phyloP scores from a whole-genome alignment of 2,329 filamentous ascomycete genomes.

The Trichophyton equinum region DNA sequence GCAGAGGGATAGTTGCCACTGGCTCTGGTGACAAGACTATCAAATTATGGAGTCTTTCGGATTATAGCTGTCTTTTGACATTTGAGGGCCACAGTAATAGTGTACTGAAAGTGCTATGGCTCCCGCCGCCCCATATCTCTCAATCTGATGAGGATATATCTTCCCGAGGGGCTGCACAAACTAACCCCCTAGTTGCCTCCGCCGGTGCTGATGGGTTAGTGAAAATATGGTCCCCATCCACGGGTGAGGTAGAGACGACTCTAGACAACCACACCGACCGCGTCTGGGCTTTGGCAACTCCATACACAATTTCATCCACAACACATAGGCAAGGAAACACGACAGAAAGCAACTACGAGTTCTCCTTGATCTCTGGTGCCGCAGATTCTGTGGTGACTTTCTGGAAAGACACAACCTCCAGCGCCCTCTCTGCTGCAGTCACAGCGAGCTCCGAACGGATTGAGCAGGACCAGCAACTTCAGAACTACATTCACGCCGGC shows the following conservation, averaged over 20 bases:
- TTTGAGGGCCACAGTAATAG: conserved; percentile 96
- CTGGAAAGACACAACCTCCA: conserved; percentile 81
- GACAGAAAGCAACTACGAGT: conserved; percentile 28
- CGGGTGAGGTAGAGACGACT: conserved; percentile 73
- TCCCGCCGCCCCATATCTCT: conserved; percentile 41
- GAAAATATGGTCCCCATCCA: conserved; percentile 87
- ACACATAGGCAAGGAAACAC: conserved; percentile 21
- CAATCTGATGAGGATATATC: conserved; percentile 22
- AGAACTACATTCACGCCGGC: conserved; percentile 79
- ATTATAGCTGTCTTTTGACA: conserved; percentile 84
- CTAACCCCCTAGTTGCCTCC: conserved; percentile 49
- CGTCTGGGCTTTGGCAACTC: conserved; percentile 80
- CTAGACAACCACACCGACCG: conserved; percentile 95
- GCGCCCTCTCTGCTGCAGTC: conserved; percentile 63
- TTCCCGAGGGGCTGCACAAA: conserved; percentile 21
- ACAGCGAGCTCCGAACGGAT: conserved; percentile 65
- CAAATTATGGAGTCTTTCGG: conserved; percentile 83
- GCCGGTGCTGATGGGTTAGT: conserved; percentile 90
- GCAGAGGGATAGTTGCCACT: conserved; percentile 72
- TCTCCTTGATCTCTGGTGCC: conserved; percentile 76
- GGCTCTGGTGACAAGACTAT: conserved; percentile 93
- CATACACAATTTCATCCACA: conserved; percentile 27
- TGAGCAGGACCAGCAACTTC: conserved; percentile 85
- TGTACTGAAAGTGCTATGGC: conserved; percentile 85
- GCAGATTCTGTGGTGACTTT: conserved; percentile 89